Conservation (phyloP, 192 early-diverging fungal genomes). For the Linnemannia zychae region DNA sequence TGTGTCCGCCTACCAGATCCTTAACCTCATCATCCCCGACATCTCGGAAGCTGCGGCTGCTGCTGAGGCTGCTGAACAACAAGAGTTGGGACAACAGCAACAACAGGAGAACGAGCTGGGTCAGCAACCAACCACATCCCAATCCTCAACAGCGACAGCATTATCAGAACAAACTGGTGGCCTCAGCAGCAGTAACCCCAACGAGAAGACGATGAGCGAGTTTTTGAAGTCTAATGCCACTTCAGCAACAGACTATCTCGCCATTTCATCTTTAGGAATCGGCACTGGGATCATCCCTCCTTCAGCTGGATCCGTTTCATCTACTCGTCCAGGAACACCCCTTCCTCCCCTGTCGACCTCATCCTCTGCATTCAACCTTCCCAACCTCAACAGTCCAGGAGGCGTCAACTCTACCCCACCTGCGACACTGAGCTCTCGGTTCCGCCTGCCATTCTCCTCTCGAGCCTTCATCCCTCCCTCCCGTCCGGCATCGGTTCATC, state of each 20-base stretch:
- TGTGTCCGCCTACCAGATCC: slow-evolving; percentile 40
- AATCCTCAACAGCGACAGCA: slow-evolving; percentile 5
- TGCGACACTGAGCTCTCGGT: slow-evolving; percentile 35
- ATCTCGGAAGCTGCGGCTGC: slow-evolving; percentile 47
- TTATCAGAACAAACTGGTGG: slow-evolving; percentile 10
- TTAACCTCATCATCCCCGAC: slow-evolving; percentile 54
- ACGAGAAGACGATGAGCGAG: slow-evolving; percentile 34
- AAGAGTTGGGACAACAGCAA: slow-evolving; percentile 40
- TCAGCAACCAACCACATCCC: neutral
- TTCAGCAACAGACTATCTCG: slow-evolving; percentile 30
- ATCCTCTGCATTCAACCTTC: slow-evolving; percentile 22
- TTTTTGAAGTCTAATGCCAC: slow-evolving; percentile 21
- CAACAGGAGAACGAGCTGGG: neutral
- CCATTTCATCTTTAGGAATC: slow-evolving; percentile 25
- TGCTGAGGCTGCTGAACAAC: slow-evolving; percentile 42
- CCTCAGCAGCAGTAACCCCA: neutral
- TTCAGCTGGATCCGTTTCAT: slow-evolving; percentile 30
- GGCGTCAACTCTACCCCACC: slow-evolving; percentile 12
- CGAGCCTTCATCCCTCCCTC: slow-evolving; percentile 48
- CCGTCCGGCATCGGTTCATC: slow-evolving; percentile 45
- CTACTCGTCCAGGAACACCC: slow-evolving; percentile 40
- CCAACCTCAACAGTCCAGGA: neutral
- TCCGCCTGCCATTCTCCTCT: slow-evolving; percentile 53
- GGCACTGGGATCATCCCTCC: slow-evolving; percentile 40
- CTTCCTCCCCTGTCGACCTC: slow-evolving; percentile 13